Evolutionary conservation across 2,329 filamentous ascomycete species (phyloP), one percentile per base, ranked within the genome.

Genomic region (Pezicula carpinea): DNA sequence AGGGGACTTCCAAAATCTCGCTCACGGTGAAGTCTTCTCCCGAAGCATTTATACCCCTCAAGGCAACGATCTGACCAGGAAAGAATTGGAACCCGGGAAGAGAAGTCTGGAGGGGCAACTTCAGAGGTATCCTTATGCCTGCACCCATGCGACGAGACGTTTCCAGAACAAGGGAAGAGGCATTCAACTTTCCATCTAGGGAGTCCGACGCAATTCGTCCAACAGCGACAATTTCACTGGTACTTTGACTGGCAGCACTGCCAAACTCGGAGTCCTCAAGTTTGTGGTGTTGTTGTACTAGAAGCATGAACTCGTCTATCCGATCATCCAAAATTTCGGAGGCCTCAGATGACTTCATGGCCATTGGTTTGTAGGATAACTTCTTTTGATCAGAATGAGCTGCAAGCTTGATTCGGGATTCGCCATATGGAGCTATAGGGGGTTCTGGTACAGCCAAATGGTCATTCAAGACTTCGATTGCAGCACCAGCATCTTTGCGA

Each of bases 311-410:
- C 53, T 91, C 89, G 59, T 97, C 90, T 70, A 99, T 96, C 58
- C 90, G 79, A 67, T 97, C 92, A 67, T 99, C 93, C 6, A 97
- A 77, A 38, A 96, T 88, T 65, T 96, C 91, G 4, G 92, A 95
- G 0, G 89, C 83, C 64, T 96, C 91, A 5, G 89, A 91, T 6
- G 93, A 75, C 61, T 96, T 95, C 90, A 97, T 96, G 2, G 89
- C 86, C 75, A 97, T 84, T 2, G 90, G 88, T 63, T 91, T 93
- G 69, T 97, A 99, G 1, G 75, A 82, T 56, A 96, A 85, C 64
- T 96, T 96, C 64, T 91, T 90, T 60, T 89, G 78, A 64, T 97
- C 92, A 1, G 89, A 92, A 50, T 88, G 87, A 3, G 89, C 87
- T 5, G 85, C 91, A 17, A 96, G 76, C 63, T 87, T 91, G 64